These are phyloP conservation scores for Cercospora sojina DNA, from an alignment of 2,329 filamentous ascomycete species.

Conservation along the genomic window DNA sequence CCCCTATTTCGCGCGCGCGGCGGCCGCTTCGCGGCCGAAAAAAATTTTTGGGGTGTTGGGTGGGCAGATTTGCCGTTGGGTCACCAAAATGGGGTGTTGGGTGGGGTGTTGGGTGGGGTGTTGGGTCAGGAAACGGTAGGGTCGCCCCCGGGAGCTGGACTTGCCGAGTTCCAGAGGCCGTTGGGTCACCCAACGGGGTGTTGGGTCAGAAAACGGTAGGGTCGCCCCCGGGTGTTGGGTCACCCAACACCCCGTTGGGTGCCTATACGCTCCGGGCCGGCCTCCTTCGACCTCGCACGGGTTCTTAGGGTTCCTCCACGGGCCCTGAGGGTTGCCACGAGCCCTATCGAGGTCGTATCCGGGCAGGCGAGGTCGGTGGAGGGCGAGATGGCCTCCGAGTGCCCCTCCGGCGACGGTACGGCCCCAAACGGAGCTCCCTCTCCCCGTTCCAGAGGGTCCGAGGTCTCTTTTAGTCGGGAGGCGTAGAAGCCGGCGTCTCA, in stretches of 20 bases:
- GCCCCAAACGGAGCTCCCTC: neutral
- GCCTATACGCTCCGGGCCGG: neutral
- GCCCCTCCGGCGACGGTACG: neutral
- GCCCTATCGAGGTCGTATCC: neutral
- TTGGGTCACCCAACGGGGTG: too few relatives aligned
- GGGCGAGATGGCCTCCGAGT: neutral
- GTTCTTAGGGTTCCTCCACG: neutral
- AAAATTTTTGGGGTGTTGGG: constrained; percentile 4
- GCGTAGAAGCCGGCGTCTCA: neutral
- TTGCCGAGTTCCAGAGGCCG: neutral
- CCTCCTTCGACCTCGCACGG: neutral
- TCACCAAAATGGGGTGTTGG: neutral
- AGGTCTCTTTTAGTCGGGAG: neutral
- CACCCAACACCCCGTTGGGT: too few relatives aligned
- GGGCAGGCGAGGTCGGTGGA: neutral
- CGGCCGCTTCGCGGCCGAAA: neutral
- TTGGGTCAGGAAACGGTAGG: neutral
- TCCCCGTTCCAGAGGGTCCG: neutral
- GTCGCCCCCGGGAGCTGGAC: neutral
- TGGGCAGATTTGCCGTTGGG: neutral
- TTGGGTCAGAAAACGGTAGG: constrained; percentile 1
- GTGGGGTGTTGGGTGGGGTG: neutral
- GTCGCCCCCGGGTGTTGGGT: constrained; percentile 1
- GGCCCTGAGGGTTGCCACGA: neutral
- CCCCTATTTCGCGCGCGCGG: neutral